Evolutionary conservation across 352 stramenopile genomes (phyloP), one percentile per base, ranked within the genome.

Genomic region (Phytophthora crassamura): DNA sequence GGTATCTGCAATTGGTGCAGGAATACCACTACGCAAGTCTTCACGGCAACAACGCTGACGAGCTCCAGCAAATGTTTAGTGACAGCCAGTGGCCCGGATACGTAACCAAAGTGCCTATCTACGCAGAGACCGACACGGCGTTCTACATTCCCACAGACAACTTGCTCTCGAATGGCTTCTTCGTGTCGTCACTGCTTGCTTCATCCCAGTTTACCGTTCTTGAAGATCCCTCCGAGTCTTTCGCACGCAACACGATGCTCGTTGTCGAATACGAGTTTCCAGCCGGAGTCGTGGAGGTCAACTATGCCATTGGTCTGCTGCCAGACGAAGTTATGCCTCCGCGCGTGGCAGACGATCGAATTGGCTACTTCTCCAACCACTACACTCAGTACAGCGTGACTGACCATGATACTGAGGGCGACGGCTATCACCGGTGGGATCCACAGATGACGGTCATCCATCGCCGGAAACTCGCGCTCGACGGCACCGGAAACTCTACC

Each of bases 81-180:
- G 59, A 82, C 35, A 91, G 73, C 25, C 77, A 91, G 47, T 93
- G 82, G 84, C 78, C 82, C 33, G 84, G 80, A 1, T 86, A 88
- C 59, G 57, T 79, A 15, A 73, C 61, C 8, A 79, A 77, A 30
- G 62, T 93, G 7, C 57, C 75, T 7, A 90, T 91, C 54, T 83
- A 83, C 47, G 57, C 61, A n/a, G 84, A 93, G 59, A 90, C 77
- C 7, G 75, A 91, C 7, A 63, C 75, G 11, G 72, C 72, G 15
- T 86, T 75, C 56, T 76, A 84, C 42, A 77, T 93, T 48, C 62
- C 69, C 4, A 69, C 76, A 0, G 72, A 90, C 28, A 18, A 70
- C 15, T 90, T 94, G 33, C 58, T 91, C 45, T 55, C 66, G 3
- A 91, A 83, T 48, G 89, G 87, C 6, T 97, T 95, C 63, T 96